Base-by-base conservation (phyloP, 2,329 filamentous ascomycete genomes). In the Zopfia rhizophila region DNA sequence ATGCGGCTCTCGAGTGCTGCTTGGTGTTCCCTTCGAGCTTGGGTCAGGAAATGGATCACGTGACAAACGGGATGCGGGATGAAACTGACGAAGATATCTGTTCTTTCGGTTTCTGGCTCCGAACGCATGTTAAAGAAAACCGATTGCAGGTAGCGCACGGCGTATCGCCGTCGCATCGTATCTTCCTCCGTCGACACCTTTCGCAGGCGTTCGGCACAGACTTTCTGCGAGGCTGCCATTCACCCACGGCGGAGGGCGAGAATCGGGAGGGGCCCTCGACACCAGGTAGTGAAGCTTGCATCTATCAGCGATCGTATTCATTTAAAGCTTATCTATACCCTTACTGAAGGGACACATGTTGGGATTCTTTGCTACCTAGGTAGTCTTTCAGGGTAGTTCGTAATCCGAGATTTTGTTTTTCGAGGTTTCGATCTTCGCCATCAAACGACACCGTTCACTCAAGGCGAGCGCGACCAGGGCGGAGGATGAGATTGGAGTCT, bases 171-270 rank as follows among this genome's bases (percentile, higher is more conserved):
- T 71, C 68, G 39, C 68, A 71, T 23, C 64, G 58, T 16, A 71
- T 71, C 52, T 71, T 71, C 40, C 68, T 51, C 21, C 68, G 54
- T 19, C 68, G 56, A 48, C 68, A 71, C 14, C 68, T 52, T 48
- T 71, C 68, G 46, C 68, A 71, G 12, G 68, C 68, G 44, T 71
- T 71, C 29, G 67, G 68, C 7, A 71, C 68, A 5, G 67, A 69
- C 55, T 71, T 71, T 23, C 65, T 48, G 18, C 68, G 45, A 2
- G 68, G 64, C 23, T 68, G 65, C 68, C 68, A 71, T 32, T 70
- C 65, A 35, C 60, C 63, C 14, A 69, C 63, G 19, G 64, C 53
- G 17, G 56, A 54, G 3, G 66, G 65, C 13, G 66, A 66, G 51
- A 66, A 67, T 35, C 60, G 53, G 37, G 42, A 54, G 7, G 65